Base-by-base conservation (phyloP, 345 rosid genomes). In the Salix suchowensis region DNA sequence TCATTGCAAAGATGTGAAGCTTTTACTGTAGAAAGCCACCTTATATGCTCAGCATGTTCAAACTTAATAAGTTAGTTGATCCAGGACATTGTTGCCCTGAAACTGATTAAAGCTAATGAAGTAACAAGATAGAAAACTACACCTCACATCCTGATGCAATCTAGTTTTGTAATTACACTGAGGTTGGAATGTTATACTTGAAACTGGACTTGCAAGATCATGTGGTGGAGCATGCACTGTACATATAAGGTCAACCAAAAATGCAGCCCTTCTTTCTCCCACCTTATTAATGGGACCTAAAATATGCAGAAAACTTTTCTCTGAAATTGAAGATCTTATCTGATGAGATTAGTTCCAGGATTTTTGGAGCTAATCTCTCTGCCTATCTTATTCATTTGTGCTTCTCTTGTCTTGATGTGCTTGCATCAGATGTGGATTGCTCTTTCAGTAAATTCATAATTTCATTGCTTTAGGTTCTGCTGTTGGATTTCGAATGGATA, bases 401-500 rank as follows among this genome's bases (percentile, higher is more conserved):
- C 10, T 55, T n/a, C 62, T 55, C 62, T 58, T 23, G 12, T 44
- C 58, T 24, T 32, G 21, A 55, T 7, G 14, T 64, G 21, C 71
- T 28, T 13, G 26, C 42, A 26, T 72, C 28, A 46, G 23, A n/a
- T 54, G 62, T 69, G 34, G 19, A 67, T 72, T 65, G 68, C 64
- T 66, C 65, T 70, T 55, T 73, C 11, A 37, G 60, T 70, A 58
- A 65, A 11, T 15, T 70, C 67, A 61, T 70, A 26, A 50, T 70
- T 69, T 52, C 36, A 48, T 60, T 76, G 55, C 83, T 67, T 76
- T 80, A 92, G 97, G 97, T 86, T 86, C 97, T 77, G 97, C 97
- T 74, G 80, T 92, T 65, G 97, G 95, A 73, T 92, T 92, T 89
- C 92, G 97, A 66, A 74, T 92, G 80, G 97, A 92, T 77, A 92